Evolutionary conservation across 441 rosid species (phyloP), one percentile per base, ranked within the genome.

Genomic region (California macrophylla): DNA sequence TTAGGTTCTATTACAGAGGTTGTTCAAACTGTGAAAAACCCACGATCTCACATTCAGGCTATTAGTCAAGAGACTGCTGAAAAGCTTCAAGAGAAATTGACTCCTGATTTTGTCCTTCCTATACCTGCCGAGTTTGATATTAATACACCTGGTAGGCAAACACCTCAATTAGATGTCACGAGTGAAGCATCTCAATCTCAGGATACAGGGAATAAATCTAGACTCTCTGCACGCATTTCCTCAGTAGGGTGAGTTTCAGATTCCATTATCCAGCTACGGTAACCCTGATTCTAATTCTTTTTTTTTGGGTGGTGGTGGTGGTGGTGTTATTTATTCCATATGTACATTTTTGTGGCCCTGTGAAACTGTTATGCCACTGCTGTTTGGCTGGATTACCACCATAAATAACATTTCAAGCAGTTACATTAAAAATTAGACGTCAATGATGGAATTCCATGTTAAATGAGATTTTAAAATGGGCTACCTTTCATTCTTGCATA

Each of bases 1-100:
- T 69, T 83, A 4, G 83, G 79, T 75, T 87, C 97, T 56, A 96
- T 94, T 5, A 80, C 87, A 0, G 99, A 94, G 80, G 88, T 94
- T 10, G 86, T 94, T 42, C 83, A 91, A 69, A 97, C 99, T 2
- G 92, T 94, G 76, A 87, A 79, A 81, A 85, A 78, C 69, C 97
- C 99, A 21, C 89, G 97, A 7, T 52, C 61, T 20, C 66, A 83
- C 97, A 4, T 79, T 83, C 26, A 91, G 97, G 66, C 96, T 88
- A 85, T 89, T 96, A 6, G 71, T 74, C 8, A 83, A 76, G 40
- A 80, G 72, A 54, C 91, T 93, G 1, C 75, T 79, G 50, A 61
- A 92, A 68, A 89, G 85, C 69, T 89, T 89, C 0, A 96, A 90
- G 72, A 86, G 79, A 63, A 66, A 79, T 52, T 52, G 61, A n/a